Percentiles rank a stretch among this genome's conserved stretches.
Evolutionary conservation across 305 asterid species (phyloP).

Genomic region (Fraxinus sp.): DNA sequence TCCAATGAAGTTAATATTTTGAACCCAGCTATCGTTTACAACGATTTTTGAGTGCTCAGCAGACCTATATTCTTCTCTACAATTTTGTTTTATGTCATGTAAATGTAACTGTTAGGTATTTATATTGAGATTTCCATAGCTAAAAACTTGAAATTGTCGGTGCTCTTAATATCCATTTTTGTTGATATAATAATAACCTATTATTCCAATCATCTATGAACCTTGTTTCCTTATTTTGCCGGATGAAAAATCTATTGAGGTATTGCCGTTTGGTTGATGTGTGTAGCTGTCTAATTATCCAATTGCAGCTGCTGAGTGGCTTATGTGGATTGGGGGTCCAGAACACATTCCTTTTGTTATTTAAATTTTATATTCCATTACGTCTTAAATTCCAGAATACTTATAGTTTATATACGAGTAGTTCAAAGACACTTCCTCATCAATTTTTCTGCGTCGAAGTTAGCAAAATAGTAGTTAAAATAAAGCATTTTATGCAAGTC

Average conservation of each 20-base stretch:
- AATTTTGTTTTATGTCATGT: not conserved
- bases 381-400: not conserved
- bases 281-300: not conserved
- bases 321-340: not conserved
- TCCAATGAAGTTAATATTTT: conserved; percentile 7
- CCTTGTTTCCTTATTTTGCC: not conserved
- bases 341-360: not conserved
- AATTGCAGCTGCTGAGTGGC: not conserved
- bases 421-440: not conserved
- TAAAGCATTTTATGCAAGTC: not conserved
- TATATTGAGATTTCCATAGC: not conserved
- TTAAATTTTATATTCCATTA: not conserved
- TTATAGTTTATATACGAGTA: not conserved
- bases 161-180: not conserved
- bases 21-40: not conserved
- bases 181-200: not conserved
- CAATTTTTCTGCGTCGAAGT: not conserved
- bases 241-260: not conserved
- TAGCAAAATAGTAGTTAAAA: not conserved
- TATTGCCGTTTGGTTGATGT: not conserved
- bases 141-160: not conserved
- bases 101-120: not conserved
- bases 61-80: not conserved
- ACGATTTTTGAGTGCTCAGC: not conserved
- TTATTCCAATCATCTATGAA: not conserved